These are phyloP conservation scores for Nigrospora sphaerica DNA, from an alignment of 2,329 filamentous ascomycete species.

Conservation along the genomic window DNA sequence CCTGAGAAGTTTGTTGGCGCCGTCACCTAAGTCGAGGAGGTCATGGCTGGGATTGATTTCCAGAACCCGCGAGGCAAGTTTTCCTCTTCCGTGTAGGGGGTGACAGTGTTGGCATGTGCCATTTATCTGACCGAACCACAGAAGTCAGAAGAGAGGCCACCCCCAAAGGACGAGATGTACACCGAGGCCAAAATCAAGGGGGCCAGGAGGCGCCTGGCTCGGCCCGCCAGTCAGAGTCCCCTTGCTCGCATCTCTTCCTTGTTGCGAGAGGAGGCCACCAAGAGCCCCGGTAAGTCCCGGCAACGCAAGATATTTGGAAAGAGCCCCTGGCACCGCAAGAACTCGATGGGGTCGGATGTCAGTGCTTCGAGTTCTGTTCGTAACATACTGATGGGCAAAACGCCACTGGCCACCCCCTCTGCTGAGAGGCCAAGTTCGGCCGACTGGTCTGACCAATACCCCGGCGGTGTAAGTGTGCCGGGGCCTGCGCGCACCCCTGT, in stretches of 20 bases:
- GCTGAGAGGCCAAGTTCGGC: constrained; percentile 8
- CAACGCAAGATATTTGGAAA: constrained; percentile 31
- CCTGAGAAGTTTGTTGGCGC: no score
- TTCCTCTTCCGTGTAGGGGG: no score
- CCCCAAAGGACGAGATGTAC: constrained; percentile 3
- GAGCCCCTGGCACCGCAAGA: constrained; percentile 31
- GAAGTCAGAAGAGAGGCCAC: neutral
- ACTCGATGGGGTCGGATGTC: constrained; percentile 27
- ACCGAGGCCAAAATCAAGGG: constrained; percentile 2
- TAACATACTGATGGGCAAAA: constrained; percentile 29
- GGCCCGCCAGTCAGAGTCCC: constrained; percentile 1
- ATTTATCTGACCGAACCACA: no score
- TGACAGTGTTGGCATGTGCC: no score
- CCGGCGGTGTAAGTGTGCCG: constrained; percentile 23
- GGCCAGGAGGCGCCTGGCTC: constrained; percentile 2
- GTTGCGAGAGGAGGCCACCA: constrained; percentile 23
- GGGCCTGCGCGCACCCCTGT: neutral
- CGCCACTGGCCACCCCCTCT: constrained; percentile 22
- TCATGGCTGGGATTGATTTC: no score
- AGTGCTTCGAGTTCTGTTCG: constrained; percentile 34
- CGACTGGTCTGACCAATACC: constrained; percentile 10
- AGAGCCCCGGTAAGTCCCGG: constrained; percentile 14
- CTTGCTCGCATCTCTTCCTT: constrained; percentile 13
- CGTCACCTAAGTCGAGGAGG: no score
- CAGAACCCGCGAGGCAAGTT: no score